A percentile compares a stretch with the other conserved stretches of the same genome.
Conservation (phyloP, 805 yeast species). For the Maudiozyma pseudohumilis region DNA sequence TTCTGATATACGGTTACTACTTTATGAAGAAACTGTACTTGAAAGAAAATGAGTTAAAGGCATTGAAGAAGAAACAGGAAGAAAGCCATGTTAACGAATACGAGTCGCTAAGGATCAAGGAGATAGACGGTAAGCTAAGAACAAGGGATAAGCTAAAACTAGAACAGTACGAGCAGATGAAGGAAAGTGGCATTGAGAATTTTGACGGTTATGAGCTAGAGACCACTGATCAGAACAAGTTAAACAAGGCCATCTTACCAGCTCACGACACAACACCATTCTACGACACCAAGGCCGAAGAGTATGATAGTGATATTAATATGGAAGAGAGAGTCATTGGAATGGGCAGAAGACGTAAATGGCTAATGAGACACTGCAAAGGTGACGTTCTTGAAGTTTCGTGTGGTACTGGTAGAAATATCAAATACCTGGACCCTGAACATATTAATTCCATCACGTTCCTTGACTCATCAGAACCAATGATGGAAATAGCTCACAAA, state of each 20-base stretch:
- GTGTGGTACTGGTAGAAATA: slow-evolving; percentile 92
- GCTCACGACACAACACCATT: slow-evolving; percentile 74
- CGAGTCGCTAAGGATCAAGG: slow-evolving; percentile 52
- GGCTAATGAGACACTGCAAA: slow-evolving; percentile 64
- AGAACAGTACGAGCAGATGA: slow-evolving; percentile 48
- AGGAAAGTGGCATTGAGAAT: slow-evolving; percentile 27
- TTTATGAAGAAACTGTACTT: slow-evolving; percentile 58
- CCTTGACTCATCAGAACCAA: slow-evolving; percentile 71
- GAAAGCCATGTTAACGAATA: slow-evolving; percentile 40
- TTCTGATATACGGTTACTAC: slow-evolving; percentile 49
- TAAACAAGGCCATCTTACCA: slow-evolving; percentile 40
- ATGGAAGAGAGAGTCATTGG: slow-evolving; percentile 37
- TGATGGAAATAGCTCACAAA: slow-evolving; percentile 72
- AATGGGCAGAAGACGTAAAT: slow-evolving; percentile 54
- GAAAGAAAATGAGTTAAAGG: slow-evolving; percentile 52
- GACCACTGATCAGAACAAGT: slow-evolving; percentile 25
- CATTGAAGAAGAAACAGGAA: slow-evolving; percentile 32
- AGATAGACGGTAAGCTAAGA: slow-evolving; percentile 48
- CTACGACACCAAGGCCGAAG: slow-evolving; percentile 67
- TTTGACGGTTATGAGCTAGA: slow-evolving; percentile 27
- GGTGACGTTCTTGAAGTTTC: slow-evolving; percentile 95
- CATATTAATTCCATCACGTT: slow-evolving; percentile 66
- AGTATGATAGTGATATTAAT: slow-evolving; percentile 72
- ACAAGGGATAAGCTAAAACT: slow-evolving; percentile 55
- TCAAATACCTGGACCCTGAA: slow-evolving; percentile 57